Evolutionary conservation across 2,329 filamentous ascomycete species (phyloP), one percentile per base, ranked within the genome.

Genomic region (Berkeleyomyces basicola): DNA sequence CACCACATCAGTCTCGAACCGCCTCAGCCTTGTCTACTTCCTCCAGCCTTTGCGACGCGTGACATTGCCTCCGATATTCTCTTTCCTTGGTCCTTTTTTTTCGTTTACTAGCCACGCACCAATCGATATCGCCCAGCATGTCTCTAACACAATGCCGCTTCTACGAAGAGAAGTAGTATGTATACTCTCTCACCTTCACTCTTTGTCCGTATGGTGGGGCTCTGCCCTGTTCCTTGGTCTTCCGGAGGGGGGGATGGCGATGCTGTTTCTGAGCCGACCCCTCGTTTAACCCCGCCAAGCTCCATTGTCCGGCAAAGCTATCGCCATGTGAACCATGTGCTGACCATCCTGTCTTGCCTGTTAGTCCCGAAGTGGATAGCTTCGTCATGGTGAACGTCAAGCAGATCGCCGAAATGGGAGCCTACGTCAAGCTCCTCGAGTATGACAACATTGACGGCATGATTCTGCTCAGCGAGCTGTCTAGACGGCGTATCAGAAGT

Each of bases 361-460:
- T 47, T 57, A 65, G 64, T 73, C 90, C 90, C 65, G 93, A 97
- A 82, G 92, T 99, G 74, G 93, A 99, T 78, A 95, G 90, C 81
- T 97, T 96, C 78, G 95, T 99, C 74, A 99, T 99, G 93, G 93
- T 99, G 74, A 99, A 97, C 77, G 93, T 97, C 71, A 95, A 96
- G 83, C 90, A 93, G 88, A 99, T 99, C 73, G 93, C 93, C 75
- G 95, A 99, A 77, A 99, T 99, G 95, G 93, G 93, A 75, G 93
- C 95, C 70, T 99, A 99, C 75, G 95, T 99, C 72, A 99, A 99
- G 79, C 86, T 99, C 63, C 86, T 99, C 70, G 93, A 99, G 79
- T 99, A 99, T 78, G 93, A 99, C 77, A 96, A 97, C 78, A 99
- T 99, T 71, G 95, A 99, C 74, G 93, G 93, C 83, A 99, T 99